phyloP scores from a whole-genome alignment of 2,329 filamentous ascomycete genomes.

The Stylonectria norvegica region DNA sequence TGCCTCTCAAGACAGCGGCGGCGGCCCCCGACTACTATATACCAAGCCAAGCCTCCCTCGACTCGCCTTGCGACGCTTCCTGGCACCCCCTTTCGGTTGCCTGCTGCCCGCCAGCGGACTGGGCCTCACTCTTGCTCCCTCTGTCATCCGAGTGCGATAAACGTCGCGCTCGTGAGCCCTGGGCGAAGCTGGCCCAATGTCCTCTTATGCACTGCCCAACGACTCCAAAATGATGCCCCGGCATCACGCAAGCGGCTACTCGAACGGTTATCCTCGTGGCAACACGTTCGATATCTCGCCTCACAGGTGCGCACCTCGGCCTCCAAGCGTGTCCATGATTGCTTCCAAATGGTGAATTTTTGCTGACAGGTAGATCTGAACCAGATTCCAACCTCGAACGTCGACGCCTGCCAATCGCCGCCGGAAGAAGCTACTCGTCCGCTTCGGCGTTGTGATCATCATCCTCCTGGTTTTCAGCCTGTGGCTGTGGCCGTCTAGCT shows the following conservation, averaged over 20 bases:
- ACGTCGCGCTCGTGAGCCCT: not conserved
- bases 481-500: slow-evolving; percentile 70
- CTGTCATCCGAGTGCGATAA: not conserved
- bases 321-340: not conserved
- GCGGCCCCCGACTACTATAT: too few species aligned
- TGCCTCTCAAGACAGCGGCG: too few species aligned
- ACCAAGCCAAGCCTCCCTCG: too few species aligned
- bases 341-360: too few species aligned
- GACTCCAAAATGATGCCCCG: slow-evolving; percentile 74
- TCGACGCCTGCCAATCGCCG: slow-evolving; percentile 68
- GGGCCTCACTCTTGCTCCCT: not conserved
- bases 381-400: slow-evolving; percentile 75
- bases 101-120: not conserved
- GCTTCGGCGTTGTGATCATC: slow-evolving; percentile 58
- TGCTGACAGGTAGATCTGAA: slow-evolving; percentile 12
- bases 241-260: slow-evolving; percentile 71
- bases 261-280: slow-evolving; percentile 77
- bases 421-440: slow-evolving; percentile 68
- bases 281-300: slow-evolving; percentile 84
- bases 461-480: slow-evolving; percentile 65
- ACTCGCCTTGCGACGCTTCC: too few species aligned
- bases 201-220: slow-evolving; percentile 29
- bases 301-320: slow-evolving; percentile 64
- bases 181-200: slow-evolving; percentile 18
- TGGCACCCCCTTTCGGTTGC: not conserved